Evolutionary conservation across 2,329 filamentous ascomycete species (phyloP), one percentile per base, ranked within the genome.

Genomic region (Ustilaginoidea virens): DNA sequence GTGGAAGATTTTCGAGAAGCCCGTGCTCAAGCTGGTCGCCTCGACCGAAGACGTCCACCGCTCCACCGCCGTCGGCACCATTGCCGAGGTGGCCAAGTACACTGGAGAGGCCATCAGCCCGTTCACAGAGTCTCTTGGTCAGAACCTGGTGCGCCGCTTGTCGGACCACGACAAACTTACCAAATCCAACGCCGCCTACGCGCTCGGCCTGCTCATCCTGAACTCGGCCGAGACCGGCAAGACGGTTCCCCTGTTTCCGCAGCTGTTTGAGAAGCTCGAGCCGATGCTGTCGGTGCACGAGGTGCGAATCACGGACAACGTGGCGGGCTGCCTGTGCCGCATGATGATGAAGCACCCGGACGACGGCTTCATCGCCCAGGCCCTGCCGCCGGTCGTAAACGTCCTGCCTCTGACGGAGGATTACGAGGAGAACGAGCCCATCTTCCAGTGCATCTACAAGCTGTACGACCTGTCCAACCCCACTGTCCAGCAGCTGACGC

Each of bases 1-100:
- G 36, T 96, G 85, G 83, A 92, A 92, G 65, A 75, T 92, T 44
- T 93, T 94, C 41, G 81, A 93, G 63, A 87, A 90, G 66, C 80
- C 80, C 21, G 68, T 96, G 42, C 62, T 93, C 49, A 87, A 82
- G 59, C 90, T 85, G 45, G 78, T 83, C 29, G 80, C 78, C 50
- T 87, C 83, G 36, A 77, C 78, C 39, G 86, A 94, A 55, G 66
- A 78, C 27, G 74, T 83, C 21, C 87, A 96, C 63, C 80, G 90
- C 30, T 86, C 80, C 19, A 85, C 85, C 13, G 80, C 86, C 27
- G 80, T 94, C 13, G 90, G 90, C 42, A 82, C 87, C 31, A 79
- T 96, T 38, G 87, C 87, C 16, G 87, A 96, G 62, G 81, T 82
- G 51, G 75, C 85, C 43, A 78, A 79, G 44, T 78, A 82, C 54